A percentile compares a stretch with the other conserved stretches of the same genome.
These are phyloP conservation scores for Aspergillus aculeatinus DNA, from an alignment of 2,329 filamentous ascomycete species.

Conservation along the genomic window DNA sequence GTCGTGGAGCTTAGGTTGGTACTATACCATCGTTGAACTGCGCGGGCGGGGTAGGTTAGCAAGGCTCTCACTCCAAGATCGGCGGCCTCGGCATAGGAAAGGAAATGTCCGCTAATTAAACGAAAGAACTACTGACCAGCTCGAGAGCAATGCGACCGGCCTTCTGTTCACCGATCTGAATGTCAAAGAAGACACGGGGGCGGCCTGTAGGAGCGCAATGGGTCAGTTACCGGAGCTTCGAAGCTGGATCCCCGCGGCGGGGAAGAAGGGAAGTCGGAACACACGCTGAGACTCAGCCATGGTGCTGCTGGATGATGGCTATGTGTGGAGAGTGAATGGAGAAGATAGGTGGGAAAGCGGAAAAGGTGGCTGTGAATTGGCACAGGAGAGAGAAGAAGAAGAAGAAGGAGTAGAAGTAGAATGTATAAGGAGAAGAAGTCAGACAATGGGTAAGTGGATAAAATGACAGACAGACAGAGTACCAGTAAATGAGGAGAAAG, in stretches of 20 bases:
- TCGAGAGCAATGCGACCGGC: constrained; percentile 83
- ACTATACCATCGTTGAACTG: constrained; percentile 51
- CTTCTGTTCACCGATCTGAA: constrained; percentile 71
- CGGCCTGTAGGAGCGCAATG: constrained; percentile 49
- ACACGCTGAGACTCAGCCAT: constrained; percentile 42
- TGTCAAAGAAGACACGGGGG: constrained; percentile 88
- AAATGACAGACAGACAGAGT: neutral
- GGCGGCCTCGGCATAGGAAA: neutral
- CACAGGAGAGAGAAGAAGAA: constrained; percentile 7
- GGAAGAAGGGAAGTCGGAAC: constrained; percentile 14
- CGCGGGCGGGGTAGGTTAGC: constrained; percentile 17
- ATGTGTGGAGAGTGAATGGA: constrained; percentile 2
- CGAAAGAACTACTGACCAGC: constrained; percentile 57
- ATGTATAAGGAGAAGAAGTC: neutral
- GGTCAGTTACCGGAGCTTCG: constrained; percentile 9
- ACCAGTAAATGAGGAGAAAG: neutral
- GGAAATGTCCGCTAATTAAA: neutral
- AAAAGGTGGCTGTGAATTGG: constrained; percentile 8
- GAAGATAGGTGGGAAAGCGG: constrained; percentile 2
- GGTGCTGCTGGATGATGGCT: constrained; percentile 8
- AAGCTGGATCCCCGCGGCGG: constrained; percentile 25
- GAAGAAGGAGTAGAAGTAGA: neutral
- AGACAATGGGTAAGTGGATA: neutral
- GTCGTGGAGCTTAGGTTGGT: neutral
- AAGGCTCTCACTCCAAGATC: neutral